Evolutionary conservation across 1,139 yeast species (phyloP).

Genomic region (Kodamaea anthophila): DNA sequence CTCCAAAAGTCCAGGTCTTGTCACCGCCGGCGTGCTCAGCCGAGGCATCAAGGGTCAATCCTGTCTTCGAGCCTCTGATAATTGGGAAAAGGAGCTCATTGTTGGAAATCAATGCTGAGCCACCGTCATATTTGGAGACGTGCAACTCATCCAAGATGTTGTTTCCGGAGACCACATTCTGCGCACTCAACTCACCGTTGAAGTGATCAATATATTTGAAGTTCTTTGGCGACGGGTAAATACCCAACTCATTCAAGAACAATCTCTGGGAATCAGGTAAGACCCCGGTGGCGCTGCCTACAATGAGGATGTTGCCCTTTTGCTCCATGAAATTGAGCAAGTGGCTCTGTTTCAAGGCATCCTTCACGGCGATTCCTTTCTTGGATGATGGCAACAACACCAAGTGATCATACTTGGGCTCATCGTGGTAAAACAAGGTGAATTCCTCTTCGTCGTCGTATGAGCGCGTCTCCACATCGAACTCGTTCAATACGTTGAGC

Average conservation of each 20-base stretch:
- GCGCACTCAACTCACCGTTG: constrained; percentile 21
- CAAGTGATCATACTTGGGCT: constrained; percentile 25
- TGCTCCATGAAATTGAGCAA: constrained; percentile 46
- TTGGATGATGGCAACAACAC: constrained; percentile 36
- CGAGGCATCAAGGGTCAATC: constrained; percentile 45
- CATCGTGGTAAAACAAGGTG: constrained; percentile 19
- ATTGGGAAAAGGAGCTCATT: constrained; percentile 68
- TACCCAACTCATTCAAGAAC: constrained; percentile 75
- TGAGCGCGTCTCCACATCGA: constrained; percentile 19
- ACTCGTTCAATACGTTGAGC: constrained; percentile 18
- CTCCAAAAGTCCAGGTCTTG: constrained; percentile 73
- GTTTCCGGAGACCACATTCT: constrained; percentile 20
- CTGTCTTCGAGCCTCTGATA: constrained; percentile 60
- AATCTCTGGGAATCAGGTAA: constrained; percentile 63
- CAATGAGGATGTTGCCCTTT: constrained; percentile 71
- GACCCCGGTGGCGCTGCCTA: constrained; percentile 38
- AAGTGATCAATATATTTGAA: constrained; percentile 67
- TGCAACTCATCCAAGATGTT: constrained; percentile 18
- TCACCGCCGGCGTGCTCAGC: constrained; percentile 38
- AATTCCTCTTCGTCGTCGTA: constrained; percentile 22
- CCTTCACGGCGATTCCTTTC: constrained; percentile 28
- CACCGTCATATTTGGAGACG: constrained; percentile 26
- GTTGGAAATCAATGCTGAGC: constrained; percentile 37
- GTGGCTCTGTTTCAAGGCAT: constrained; percentile 24
- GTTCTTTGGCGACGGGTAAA: constrained; percentile 76